Percentiles rank a stretch among this genome's conserved stretches.
These are phyloP conservation scores for Byssochlamys sp. DNA, from an alignment of 2,329 filamentous ascomycete species.

Conservation along the genomic window DNA sequence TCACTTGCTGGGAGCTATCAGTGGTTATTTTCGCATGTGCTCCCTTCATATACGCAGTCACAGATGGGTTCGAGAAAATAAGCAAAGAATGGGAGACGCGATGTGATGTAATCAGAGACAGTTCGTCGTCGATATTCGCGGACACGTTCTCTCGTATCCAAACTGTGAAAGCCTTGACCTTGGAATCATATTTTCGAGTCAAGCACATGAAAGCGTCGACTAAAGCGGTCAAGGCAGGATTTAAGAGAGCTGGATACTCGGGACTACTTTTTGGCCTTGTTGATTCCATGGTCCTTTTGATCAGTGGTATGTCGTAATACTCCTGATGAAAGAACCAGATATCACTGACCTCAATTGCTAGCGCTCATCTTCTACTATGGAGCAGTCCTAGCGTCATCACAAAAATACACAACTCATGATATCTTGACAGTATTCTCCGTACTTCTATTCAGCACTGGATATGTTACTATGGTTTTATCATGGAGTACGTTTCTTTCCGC, in stretches of 20 bases:
- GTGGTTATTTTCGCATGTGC: constrained; percentile 62
- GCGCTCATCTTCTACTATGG: constrained; percentile 81
- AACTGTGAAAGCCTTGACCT: constrained; percentile 63
- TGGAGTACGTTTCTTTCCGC: constrained; percentile 38
- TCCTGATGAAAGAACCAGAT: background rate
- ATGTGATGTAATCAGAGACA: constrained; percentile 54
- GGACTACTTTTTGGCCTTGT: constrained; percentile 69
- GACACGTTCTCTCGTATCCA: constrained; percentile 69
- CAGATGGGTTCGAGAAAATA: constrained; percentile 55
- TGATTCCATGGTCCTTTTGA: constrained; percentile 60
- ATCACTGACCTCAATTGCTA: constrained; percentile 3
- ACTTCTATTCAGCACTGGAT: constrained; percentile 72
- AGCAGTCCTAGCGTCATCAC: constrained; percentile 49
- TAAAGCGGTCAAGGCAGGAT: constrained; percentile 50
- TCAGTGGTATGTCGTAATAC: constrained; percentile 40
- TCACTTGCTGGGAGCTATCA: constrained; percentile 69
- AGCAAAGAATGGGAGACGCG: constrained; percentile 63
- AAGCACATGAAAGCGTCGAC: constrained; percentile 51
- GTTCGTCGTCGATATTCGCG: constrained; percentile 31
- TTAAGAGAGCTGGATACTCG: constrained; percentile 56
- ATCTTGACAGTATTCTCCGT: constrained; percentile 71
- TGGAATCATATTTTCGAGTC: constrained; percentile 60
- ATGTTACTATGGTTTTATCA: constrained; percentile 58
- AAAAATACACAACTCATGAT: constrained; percentile 43
- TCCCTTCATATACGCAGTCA: constrained; percentile 58